phyloP scores from a whole-genome alignment of 2,329 filamentous ascomycete species.

The Arachnomyces sp. region DNA sequence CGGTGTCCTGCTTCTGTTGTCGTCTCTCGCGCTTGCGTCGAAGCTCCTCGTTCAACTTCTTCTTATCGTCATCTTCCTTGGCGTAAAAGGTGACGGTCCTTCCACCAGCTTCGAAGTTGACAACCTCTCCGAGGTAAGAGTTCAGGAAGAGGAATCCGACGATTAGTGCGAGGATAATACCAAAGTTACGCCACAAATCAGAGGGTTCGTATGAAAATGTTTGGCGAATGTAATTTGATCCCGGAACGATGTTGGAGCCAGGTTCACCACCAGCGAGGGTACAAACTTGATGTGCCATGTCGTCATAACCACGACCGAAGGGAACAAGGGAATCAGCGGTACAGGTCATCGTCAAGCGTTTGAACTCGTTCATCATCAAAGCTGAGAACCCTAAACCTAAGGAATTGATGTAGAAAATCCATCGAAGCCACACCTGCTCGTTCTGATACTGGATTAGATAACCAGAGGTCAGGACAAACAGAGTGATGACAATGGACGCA shows the following conservation, averaged over 20 bases:
- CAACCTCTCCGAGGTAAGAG: conserved; percentile 31
- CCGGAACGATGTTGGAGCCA: conserved; percentile 58
- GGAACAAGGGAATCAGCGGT: conserved; percentile 62
- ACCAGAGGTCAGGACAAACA: conserved; percentile 74
- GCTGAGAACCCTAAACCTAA: conserved; percentile 67
- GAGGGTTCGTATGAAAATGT: conserved; percentile 59
- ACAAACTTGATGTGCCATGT: conserved; percentile 72
- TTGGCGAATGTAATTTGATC: conserved; percentile 60
- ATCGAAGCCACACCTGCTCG: conserved; percentile 68
- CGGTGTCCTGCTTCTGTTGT: conserved; percentile 25
- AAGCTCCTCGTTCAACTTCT: conserved; percentile 29
- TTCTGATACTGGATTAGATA: conserved; percentile 75
- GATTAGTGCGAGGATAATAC: conserved; percentile 31
- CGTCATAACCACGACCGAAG: conserved; percentile 58
- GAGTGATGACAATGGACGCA: conserved; percentile 67
- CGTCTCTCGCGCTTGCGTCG: conserved; percentile 33
- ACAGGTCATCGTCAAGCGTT: conserved; percentile 61
- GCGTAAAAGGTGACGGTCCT: conserved; percentile 36
- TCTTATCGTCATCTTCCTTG: conserved; percentile 32
- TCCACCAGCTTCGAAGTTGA: conserved; percentile 34
- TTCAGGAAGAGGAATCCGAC: conserved; percentile 30
- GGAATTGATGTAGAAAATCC: conserved; percentile 73
- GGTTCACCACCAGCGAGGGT: conserved; percentile 65
- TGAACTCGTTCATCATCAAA: conserved; percentile 85
- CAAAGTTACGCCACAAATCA: conserved; percentile 62